Conservation (phyloP, 108 stramenopile species). For the Skeletonema marinoi region DNA sequence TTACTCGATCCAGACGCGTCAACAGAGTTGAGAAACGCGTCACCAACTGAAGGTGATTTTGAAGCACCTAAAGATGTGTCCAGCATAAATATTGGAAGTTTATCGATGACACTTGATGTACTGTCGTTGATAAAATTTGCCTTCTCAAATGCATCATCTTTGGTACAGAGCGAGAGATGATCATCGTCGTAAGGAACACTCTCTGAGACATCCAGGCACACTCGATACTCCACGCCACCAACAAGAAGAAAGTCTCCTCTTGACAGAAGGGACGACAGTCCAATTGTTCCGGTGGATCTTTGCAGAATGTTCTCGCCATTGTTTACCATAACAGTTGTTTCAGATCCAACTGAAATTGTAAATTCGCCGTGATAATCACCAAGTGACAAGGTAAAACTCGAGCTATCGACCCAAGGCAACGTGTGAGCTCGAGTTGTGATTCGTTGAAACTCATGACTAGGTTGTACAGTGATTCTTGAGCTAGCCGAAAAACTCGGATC, state of each 20-base stretch:
- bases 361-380: slow-evolving; percentile 69
- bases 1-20: slow-evolving; percentile 35
- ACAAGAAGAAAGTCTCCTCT: slow-evolving; percentile 63
- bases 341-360: slow-evolving; percentile 38
- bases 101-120: slow-evolving; percentile 24
- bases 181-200: slow-evolving; percentile 33
- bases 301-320: slow-evolving; percentile 27
- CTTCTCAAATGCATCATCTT: slow-evolving; percentile 28
- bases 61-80: slow-evolving; percentile 71
- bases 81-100: slow-evolving; percentile 59
- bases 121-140: slow-evolving; percentile 39
- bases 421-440: slow-evolving; percentile 66
- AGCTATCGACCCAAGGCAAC: slow-evolving; percentile 48
- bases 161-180: slow-evolving; percentile 58
- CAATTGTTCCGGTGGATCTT: slow-evolving; percentile 31
- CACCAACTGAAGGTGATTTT: slow-evolving; percentile 56
- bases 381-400: slow-evolving; percentile 62
- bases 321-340: slow-evolving; percentile 20
- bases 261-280: slow-evolving; percentile 38
- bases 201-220: slow-evolving; percentile 48
- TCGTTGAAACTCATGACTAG: slow-evolving; percentile 50
- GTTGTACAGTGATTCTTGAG: slow-evolving; percentile 20
- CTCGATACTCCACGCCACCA: slow-evolving; percentile 58
- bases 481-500: slow-evolving; percentile 45
- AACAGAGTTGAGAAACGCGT: slow-evolving; percentile 52